A percentile compares a stretch with the other conserved stretches of the same genome.
These are phyloP conservation scores for Alternaria sp. DNA, from an alignment of 2,329 filamentous ascomycete genomes.

Conservation along the genomic window DNA sequence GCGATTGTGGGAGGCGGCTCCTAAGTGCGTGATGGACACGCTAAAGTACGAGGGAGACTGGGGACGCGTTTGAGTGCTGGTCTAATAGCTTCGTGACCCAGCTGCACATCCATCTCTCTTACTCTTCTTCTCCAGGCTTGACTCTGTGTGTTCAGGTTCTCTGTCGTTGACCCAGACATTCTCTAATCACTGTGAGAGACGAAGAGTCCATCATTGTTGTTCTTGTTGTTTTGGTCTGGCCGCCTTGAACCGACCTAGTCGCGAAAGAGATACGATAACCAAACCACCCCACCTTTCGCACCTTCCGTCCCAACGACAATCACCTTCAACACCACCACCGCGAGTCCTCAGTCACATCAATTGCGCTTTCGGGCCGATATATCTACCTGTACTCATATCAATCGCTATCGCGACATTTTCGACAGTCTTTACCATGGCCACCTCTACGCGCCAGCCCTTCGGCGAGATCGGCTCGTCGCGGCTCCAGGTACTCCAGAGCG, in stretches of 20 bases:
- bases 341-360: not conserved
- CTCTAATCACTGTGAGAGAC: not conserved
- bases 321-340: constrained; percentile 8
- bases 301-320: constrained; percentile 12
- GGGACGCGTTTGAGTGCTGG: constrained; percentile 30
- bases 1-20: constrained; percentile 23
- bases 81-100: constrained; percentile 25
- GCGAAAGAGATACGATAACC: constrained; percentile 18
- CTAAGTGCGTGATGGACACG: constrained; percentile 31
- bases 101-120: constrained; percentile 19
- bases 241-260: constrained; percentile 8
- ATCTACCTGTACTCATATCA: not conserved
- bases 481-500: constrained; percentile 74
- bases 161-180: not conserved
- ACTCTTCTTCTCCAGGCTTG: constrained; percentile 17
- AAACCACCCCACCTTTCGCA: constrained; percentile 20
- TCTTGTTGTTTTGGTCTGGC: constrained; percentile 1
- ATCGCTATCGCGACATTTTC: constrained; percentile 1
- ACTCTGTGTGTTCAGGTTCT: not conserved
- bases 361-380: constrained; percentile 4
- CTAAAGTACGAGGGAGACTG: constrained; percentile 24
- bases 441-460: constrained; percentile 73
- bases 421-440: constrained; percentile 43
- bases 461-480: constrained; percentile 74
- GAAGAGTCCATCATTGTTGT: not conserved